Evolutionary conservation across 2,329 filamentous ascomycete species (phyloP).

Genomic region (Botrytis porri): DNA sequence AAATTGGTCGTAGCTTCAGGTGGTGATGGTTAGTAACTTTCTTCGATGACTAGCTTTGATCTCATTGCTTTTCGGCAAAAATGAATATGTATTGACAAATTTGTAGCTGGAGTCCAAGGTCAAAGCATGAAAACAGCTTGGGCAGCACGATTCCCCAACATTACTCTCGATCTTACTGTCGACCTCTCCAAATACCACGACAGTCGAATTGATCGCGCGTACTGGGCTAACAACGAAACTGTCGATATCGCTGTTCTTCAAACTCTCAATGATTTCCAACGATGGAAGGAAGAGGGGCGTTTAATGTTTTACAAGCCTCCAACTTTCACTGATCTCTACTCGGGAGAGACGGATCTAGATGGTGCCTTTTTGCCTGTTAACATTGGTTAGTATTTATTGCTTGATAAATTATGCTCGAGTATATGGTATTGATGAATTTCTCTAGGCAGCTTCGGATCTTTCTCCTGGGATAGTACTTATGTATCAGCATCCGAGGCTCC

Average conservation of each 20-base stretch:
- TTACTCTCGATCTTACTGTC: conserved; percentile 40
- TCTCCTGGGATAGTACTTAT: background rate
- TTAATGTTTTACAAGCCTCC: conserved; percentile 6
- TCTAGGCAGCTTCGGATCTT: background rate
- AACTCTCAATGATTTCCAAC: conserved; percentile 50
- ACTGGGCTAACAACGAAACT: conserved; percentile 41
- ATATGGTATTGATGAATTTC: background rate
- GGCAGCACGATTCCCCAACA: conserved; percentile 4
- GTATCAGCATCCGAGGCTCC: conserved; percentile 18
- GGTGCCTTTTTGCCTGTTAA: background rate
- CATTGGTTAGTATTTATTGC: background rate
- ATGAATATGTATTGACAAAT: background rate
- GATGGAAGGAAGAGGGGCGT: conserved; percentile 43
- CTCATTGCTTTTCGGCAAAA: background rate
- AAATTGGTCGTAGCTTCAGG: conserved; percentile 2
- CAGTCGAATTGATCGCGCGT: conserved; percentile 45
- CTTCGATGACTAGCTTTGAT: background rate
- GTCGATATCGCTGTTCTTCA: conserved; percentile 50
- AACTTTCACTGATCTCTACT: background rate
- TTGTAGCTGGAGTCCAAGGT: background rate
- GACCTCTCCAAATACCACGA: conserved; percentile 56
- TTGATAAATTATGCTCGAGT: background rate
- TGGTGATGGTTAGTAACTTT: conserved; percentile 7
- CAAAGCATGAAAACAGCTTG: background rate
- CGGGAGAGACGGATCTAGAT: background rate